phyloP scores from a whole-genome alignment of 2,329 filamentous ascomycete genomes.

The Neopestalotiopsis sp. region DNA sequence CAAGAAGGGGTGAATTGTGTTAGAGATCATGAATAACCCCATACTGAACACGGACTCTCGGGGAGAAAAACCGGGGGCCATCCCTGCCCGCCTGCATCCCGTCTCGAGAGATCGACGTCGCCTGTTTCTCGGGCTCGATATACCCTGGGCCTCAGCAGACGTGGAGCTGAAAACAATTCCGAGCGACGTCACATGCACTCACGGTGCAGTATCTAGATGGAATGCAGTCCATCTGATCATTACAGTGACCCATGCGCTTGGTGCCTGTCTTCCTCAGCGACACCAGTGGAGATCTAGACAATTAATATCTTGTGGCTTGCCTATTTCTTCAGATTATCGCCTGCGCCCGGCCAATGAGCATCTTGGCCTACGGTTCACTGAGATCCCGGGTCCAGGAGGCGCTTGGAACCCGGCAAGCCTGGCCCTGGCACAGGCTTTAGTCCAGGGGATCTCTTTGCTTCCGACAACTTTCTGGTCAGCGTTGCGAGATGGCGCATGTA shows the following conservation, averaged over 20 bases:
- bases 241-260: constrained; percentile 6
- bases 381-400: constrained; percentile 17
- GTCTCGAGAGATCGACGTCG: constrained; percentile 6
- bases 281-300: neutral
- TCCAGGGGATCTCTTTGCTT: constrained; percentile 6
- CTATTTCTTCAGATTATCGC: constrained; percentile 10
- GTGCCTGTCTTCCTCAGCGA: neutral
- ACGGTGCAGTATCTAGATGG: constrained; percentile 4
- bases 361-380: constrained; percentile 11
- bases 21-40: neutral
- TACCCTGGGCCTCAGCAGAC: neutral
- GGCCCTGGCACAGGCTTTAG: neutral
- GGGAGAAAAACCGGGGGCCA: neutral
- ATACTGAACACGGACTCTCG: neutral
- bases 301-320: constrained; percentile 17
- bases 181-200: constrained; percentile 13
- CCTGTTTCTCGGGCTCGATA: neutral
- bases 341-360: neutral
- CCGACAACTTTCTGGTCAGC: constrained; percentile 15
- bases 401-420: neutral
- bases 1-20: neutral
- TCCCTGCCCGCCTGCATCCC: constrained; percentile 2
- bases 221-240: constrained; percentile 7
- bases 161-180: neutral
- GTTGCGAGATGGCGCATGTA: constrained; percentile 10